These are phyloP conservation scores for Lichtheimia ramosa DNA, from an alignment of 371 early-diverging fungal species.

Conservation along the genomic window DNA sequence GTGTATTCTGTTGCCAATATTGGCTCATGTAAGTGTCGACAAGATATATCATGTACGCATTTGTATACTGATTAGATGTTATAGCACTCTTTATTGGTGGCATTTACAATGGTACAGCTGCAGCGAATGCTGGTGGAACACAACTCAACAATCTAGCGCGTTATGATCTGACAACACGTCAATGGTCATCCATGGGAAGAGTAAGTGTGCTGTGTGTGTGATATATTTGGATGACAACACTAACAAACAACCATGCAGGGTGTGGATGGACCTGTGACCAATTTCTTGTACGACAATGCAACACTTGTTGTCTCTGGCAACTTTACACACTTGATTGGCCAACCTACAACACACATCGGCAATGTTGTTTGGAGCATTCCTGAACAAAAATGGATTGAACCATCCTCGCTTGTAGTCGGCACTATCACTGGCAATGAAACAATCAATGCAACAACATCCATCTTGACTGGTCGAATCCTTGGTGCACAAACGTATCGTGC, in stretches of 20 bases:
- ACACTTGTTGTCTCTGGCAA: constrained; percentile 35
- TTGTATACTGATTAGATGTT: no score
- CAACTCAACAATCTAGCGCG: constrained; percentile 29
- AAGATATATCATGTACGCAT: no score
- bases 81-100: constrained; percentile 37
- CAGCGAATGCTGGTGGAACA: background rate
- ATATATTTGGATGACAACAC: background rate
- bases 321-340: constrained; percentile 9
- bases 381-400: constrained; percentile 17
- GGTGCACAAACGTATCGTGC: constrained; percentile 37
- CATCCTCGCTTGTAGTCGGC: constrained; percentile 22
- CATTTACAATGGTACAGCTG: constrained; percentile 23
- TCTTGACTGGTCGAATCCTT: constrained; percentile 25
- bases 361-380: constrained; percentile 26
- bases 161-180: constrained; percentile 16
- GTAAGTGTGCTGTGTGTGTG: constrained; percentile 12
- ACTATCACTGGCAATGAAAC: constrained; percentile 6
- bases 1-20: constrained; percentile 19
- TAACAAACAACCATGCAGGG: constrained; percentile 22
- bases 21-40: constrained; percentile 21
- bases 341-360: constrained; percentile 4
- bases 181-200: constrained; percentile 26
- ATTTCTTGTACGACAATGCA: constrained; percentile 16
- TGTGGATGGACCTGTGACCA: constrained; percentile 26
- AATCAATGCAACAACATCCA: background rate